Conservation (phyloP, 495 filamentous ascomycete genomes). For the Penicillium coprophilum region DNA sequence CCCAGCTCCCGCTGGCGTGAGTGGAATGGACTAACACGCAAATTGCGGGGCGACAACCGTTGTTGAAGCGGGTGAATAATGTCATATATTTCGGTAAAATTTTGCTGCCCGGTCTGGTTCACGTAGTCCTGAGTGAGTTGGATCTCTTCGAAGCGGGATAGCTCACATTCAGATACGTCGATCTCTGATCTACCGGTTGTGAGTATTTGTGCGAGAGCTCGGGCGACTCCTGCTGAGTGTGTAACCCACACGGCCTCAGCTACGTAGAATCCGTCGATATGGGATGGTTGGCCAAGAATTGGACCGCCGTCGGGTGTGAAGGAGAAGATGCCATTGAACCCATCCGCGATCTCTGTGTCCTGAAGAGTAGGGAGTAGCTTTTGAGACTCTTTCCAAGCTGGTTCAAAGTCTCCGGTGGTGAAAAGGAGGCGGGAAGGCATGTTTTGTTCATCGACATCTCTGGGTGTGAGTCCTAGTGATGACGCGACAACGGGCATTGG, state of each 20-base stretch:
- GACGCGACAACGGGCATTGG: constrained; percentile 51
- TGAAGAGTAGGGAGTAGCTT: constrained; percentile 44
- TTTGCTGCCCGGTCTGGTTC: constrained; percentile 48
- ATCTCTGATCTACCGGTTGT: constrained; percentile 46
- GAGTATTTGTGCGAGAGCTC: constrained; percentile 49
- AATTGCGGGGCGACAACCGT: constrained; percentile 45
- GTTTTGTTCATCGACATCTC: constrained; percentile 48
- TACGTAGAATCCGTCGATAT: constrained; percentile 52
- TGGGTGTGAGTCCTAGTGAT: constrained; percentile 40
- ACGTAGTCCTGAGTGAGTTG: constrained; percentile 46
- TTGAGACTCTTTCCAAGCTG: constrained; percentile 48
- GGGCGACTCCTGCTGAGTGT: constrained; percentile 53
- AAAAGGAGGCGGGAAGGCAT: constrained; percentile 54
- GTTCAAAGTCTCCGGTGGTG: constrained; percentile 48
- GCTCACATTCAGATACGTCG: constrained; percentile 49
- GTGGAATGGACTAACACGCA: constrained; percentile 49
- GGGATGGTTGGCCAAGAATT: constrained; percentile 47
- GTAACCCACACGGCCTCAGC: constrained; percentile 58
- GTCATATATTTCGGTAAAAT: constrained; percentile 54
- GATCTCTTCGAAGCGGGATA: constrained; percentile 51
- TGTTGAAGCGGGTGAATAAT: constrained; percentile 52
- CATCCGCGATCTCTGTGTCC: constrained; percentile 44
- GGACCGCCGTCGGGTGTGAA: constrained; percentile 55
- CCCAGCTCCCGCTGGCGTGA: constrained; percentile 46
- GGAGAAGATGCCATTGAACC: constrained; percentile 55